Conservation (phyloP, 306 rosid genomes). For the Dalbergia cultrata region DNA sequence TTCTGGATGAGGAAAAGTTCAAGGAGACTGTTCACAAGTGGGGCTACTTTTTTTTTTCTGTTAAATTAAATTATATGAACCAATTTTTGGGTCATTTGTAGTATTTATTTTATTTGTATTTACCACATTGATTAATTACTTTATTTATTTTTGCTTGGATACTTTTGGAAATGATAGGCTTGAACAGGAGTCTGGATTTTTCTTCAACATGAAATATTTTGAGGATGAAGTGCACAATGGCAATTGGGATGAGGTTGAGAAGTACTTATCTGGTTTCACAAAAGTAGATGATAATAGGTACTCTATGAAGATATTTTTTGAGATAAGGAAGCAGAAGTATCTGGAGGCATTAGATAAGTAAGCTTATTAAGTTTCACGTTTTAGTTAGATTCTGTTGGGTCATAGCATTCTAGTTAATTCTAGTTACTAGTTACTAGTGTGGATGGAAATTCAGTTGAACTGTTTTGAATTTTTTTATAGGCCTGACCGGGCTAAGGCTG, state of each 20-base stretch:
- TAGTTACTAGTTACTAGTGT: background rate
- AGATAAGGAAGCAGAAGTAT: slow-evolving; percentile 98
- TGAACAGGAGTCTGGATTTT: slow-evolving; percentile 98
- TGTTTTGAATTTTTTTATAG: slow-evolving; percentile 54
- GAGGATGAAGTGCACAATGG: slow-evolving; percentile 99
- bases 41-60: slow-evolving; percentile 48
- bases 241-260: slow-evolving; percentile 99
- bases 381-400: slow-evolving; percentile 17
- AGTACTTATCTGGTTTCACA: slow-evolving; percentile 95
- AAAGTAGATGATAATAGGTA: slow-evolving; percentile 97
- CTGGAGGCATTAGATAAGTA: slow-evolving; percentile 98
- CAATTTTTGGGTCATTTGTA: slow-evolving; percentile 22
- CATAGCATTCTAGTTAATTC: slow-evolving; percentile 22
- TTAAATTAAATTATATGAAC: background rate
- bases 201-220: slow-evolving; percentile 96
- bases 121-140: slow-evolving; percentile 49
- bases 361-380: slow-evolving; percentile 43
- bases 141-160: slow-evolving; percentile 4
- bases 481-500: slow-evolving; percentile 96
- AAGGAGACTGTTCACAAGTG: slow-evolving; percentile 99
- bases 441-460: slow-evolving; percentile 21
- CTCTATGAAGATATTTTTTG: slow-evolving; percentile 98
- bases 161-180: slow-evolving; percentile 61
- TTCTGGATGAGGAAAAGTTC: slow-evolving; percentile 98
- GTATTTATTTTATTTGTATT: slow-evolving; percentile 3